A percentile compares a stretch with the other conserved stretches of the same genome.
Evolutionary conservation across 106 monocot species (phyloP).

Genomic region (Dendrobium chrysotoxum): DNA sequence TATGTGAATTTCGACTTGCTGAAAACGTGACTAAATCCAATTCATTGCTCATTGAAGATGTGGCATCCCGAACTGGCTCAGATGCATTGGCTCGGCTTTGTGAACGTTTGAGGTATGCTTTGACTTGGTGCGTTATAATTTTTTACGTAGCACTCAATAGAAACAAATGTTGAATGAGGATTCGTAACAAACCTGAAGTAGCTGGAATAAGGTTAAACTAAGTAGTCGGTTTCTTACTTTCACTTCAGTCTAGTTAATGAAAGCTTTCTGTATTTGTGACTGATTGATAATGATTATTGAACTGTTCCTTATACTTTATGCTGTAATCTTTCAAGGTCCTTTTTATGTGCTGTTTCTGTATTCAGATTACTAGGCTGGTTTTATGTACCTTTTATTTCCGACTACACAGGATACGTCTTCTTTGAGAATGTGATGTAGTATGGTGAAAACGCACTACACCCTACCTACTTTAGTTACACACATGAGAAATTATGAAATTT

Average conservation of each 20-base stretch:
- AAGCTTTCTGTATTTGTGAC: background rate
- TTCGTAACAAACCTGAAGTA: background rate
- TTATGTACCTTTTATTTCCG: no score
- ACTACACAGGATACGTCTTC: no score
- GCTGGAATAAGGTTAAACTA: no score
- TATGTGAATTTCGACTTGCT: constrained; percentile 89
- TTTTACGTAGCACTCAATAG: background rate
- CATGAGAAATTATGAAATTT: no score
- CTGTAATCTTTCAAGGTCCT: no score
- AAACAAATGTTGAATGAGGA: background rate
- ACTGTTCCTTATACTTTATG: background rate
- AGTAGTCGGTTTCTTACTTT: no score
- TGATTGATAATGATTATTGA: background rate
- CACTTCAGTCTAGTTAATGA: background rate
- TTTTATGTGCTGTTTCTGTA: no score
- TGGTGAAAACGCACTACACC: no score
- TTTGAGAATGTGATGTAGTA: no score
- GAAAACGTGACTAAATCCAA: constrained; percentile 64
- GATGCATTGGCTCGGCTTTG: constrained; percentile 90
- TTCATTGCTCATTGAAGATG: constrained; percentile 58
- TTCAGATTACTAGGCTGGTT: no score
- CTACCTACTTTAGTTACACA: no score
- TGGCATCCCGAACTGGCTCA: constrained; percentile 74
- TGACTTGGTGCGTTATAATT: background rate
- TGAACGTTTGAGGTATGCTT: constrained; percentile 68